These are phyloP conservation scores for Penicillium oxalicum DNA, from an alignment of 2,329 filamentous ascomycete genomes.

Conservation along the genomic window DNA sequence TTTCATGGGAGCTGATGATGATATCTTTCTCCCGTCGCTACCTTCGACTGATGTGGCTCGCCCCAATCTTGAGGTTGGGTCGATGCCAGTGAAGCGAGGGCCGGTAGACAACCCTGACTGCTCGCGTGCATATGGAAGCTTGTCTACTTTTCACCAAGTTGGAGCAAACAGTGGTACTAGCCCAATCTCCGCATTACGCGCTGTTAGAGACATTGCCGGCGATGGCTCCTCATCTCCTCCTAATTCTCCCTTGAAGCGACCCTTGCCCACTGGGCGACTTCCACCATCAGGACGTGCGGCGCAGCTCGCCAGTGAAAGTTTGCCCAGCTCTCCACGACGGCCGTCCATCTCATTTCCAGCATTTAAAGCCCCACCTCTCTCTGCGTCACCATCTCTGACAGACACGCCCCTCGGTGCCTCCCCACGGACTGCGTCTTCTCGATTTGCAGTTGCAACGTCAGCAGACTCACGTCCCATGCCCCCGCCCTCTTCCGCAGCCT, in stretches of 20 bases:
- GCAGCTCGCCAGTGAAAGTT: slow-evolving; percentile 39
- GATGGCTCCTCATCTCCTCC: slow-evolving; percentile 47
- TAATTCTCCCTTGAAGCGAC: slow-evolving; percentile 47
- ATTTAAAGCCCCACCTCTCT: slow-evolving; percentile 94
- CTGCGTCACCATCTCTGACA: slow-evolving; percentile 67
- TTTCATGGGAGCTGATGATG: slow-evolving; percentile 86
- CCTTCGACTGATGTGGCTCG: slow-evolving; percentile 45
- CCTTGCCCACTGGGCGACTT: slow-evolving; percentile 36
- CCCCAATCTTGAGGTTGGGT: slow-evolving; percentile 56
- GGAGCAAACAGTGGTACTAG: slow-evolving; percentile 71
- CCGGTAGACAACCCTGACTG: slow-evolving; percentile 51
- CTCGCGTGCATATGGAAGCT: slow-evolving; percentile 78
- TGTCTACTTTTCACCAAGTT: slow-evolving; percentile 82
- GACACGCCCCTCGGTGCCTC: slow-evolving; percentile 47
- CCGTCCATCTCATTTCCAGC: slow-evolving; percentile 88
- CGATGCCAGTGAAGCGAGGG: slow-evolving; percentile 60
- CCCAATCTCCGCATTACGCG: slow-evolving; percentile 74
- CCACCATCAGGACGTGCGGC: slow-evolving; percentile 29
- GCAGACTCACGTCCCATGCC: slow-evolving; percentile 38
- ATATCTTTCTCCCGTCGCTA: slow-evolving; percentile 75
- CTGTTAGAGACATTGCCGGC: slow-evolving; percentile 51
- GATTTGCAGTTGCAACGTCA: slow-evolving; percentile 34
- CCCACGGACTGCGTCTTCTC: slow-evolving; percentile 45
- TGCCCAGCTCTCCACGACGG: slow-evolving; percentile 53
- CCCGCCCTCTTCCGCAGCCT: slow-evolving; percentile 33